phyloP scores from a whole-genome alignment of 129 eudicot genomes.

The Centrapalus pauciflorus region DNA sequence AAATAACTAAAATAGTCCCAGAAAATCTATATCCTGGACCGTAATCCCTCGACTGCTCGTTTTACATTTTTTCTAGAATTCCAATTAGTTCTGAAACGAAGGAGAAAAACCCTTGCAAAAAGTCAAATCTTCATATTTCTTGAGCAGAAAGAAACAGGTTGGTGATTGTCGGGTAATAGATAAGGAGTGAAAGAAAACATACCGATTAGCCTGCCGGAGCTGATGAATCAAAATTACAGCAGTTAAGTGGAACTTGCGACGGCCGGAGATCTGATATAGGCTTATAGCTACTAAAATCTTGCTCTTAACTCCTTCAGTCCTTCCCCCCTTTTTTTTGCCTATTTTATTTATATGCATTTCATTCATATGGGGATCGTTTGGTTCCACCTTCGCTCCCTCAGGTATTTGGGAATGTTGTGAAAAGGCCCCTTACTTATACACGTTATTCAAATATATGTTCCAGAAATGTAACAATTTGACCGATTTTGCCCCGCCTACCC shows the following conservation, averaged over 20 bases:
- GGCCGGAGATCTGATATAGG: constrained; percentile 13
- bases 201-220: background rate
- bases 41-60: background rate
- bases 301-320: no score
- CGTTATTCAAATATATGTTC: background rate
- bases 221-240: background rate
- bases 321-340: background rate
- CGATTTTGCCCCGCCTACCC: no score
- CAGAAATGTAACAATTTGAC: no score
- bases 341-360: background rate
- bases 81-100: background rate
- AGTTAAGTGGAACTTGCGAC: constrained; percentile 6
- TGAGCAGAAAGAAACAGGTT: constrained; percentile 34
- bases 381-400: constrained; percentile 14
- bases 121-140: constrained; percentile 13
- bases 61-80: background rate
- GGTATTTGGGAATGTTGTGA: background rate
- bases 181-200: constrained; percentile 9
- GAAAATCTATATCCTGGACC: background rate
- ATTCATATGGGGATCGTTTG: background rate
- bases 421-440: background rate
- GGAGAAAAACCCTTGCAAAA: background rate
- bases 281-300: constrained; percentile 9
- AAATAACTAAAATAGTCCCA: background rate
- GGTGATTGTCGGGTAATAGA: constrained; percentile 6